Conservation (phyloP, 1,139 yeast genomes). For the Yueomyces sp. region DNA sequence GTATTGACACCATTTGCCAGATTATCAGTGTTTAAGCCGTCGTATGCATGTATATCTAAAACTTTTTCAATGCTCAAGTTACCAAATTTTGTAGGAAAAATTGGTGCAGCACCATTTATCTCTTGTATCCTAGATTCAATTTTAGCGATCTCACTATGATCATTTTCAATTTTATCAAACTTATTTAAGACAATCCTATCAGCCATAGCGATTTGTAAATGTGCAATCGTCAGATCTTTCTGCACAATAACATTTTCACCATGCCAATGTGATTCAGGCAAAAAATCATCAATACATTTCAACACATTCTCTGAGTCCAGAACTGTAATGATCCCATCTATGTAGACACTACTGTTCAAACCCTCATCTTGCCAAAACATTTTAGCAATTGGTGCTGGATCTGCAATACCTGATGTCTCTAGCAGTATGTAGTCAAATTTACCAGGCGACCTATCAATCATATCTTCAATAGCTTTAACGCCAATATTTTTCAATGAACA, state of each 20-base stretch:
- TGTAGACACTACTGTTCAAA: conserved; percentile 65
- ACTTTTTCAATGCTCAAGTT: conserved; percentile 51
- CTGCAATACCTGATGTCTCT: conserved; percentile 97
- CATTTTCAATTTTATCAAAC: conserved; percentile 38
- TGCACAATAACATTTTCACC: conserved; percentile 28
- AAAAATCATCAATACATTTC: conserved; percentile 52
- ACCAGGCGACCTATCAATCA: conserved; percentile 59
- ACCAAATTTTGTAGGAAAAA: conserved; percentile 59
- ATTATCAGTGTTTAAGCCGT: conserved; percentile 27
- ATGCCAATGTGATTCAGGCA: conserved; percentile 50
- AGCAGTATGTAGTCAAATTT: conserved; percentile 77
- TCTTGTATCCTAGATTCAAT: conserved; percentile 32
- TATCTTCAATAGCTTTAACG: conserved; percentile 82
- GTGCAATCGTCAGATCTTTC: conserved; percentile 68
- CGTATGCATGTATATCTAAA: conserved; percentile 75
- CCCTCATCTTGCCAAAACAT: conserved; percentile 98
- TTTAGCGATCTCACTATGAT: conserved; percentile 12
- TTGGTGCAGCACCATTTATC: conserved; percentile 60
- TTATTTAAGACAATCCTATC: conserved; percentile 74
- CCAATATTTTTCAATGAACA: conserved; percentile 94
- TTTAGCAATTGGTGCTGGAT: conserved; percentile 90
- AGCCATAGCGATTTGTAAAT: conserved; percentile 80
- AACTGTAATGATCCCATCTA: conserved; percentile 91
- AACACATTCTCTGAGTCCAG: conserved; percentile 65
- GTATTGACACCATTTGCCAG: background rate